A percentile compares a stretch with the other conserved stretches of the same genome.
Conservation (phyloP, 2,329 filamentous ascomycete genomes). For the Davidsoniella neocaledoniae region DNA sequence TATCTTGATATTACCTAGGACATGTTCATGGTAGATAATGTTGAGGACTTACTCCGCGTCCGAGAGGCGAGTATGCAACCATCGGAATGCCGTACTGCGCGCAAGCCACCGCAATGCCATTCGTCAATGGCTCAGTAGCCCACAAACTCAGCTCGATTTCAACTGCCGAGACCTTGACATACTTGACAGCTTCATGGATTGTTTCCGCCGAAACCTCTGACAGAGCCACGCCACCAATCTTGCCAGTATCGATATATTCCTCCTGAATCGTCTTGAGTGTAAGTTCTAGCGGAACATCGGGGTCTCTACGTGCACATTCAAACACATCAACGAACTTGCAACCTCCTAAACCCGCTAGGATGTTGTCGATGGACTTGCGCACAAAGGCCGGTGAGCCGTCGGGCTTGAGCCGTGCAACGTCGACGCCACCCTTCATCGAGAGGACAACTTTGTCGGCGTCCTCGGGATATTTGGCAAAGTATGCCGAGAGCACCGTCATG, state of each 20-base stretch:
- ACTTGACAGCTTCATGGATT: constrained; percentile 29
- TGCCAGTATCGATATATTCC: constrained; percentile 34
- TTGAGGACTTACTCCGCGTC: constrained; percentile 28
- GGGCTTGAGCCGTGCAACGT: constrained; percentile 21
- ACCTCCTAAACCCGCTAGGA: constrained; percentile 32
- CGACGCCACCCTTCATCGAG: constrained; percentile 41
- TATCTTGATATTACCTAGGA: too few relatives aligned
- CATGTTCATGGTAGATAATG: not conserved
- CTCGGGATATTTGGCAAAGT: constrained; percentile 47
- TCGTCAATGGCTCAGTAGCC: constrained; percentile 29
- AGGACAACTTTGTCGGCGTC: constrained; percentile 45
- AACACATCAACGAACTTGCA: constrained; percentile 45
- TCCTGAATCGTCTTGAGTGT: constrained; percentile 27
- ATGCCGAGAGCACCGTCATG: constrained; percentile 42
- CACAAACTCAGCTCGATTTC: constrained; percentile 39
- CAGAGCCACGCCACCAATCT: constrained; percentile 33
- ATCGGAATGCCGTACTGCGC: constrained; percentile 50
- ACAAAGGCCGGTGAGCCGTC: constrained; percentile 38
- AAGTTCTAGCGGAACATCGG: constrained; percentile 26
- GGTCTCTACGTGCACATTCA: constrained; percentile 39
- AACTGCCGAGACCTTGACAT: constrained; percentile 28
- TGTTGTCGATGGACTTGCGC: constrained; percentile 40
- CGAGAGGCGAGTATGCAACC: constrained; percentile 56
- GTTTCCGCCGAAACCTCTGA: constrained; percentile 34
- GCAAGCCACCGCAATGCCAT: constrained; percentile 37